Evolutionary conservation across 2,329 filamentous ascomycete genomes (phyloP).

Genomic region (Colletotrichum nymphaeae): DNA sequence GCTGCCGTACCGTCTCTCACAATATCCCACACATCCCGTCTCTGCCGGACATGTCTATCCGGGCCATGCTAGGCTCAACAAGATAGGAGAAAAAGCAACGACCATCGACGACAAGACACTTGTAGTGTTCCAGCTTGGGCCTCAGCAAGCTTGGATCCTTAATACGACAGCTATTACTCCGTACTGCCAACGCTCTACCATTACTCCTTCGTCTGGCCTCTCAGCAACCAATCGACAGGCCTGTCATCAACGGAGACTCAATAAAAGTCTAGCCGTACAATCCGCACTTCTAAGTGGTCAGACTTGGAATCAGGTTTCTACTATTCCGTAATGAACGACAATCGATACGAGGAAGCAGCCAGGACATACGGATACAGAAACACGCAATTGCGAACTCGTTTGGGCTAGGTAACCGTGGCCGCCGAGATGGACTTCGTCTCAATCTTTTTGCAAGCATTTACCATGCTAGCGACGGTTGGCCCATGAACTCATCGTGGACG

Average conservation of each 20-base stretch:
- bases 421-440: background rate
- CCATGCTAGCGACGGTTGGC: background rate
- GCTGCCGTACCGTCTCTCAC: slow-evolving; percentile 20
- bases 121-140: slow-evolving; percentile 8
- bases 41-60: slow-evolving; percentile 2
- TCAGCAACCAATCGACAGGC: background rate
- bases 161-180: slow-evolving; percentile 25
- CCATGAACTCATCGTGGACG: background rate
- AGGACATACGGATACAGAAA: background rate
- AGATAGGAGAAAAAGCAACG: slow-evolving; percentile 5
- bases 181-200: background rate
- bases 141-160: slow-evolving; percentile 2
- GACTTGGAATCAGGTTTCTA: background rate
- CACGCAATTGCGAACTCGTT: background rate
- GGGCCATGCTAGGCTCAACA: background rate
- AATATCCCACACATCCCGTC: slow-evolving; percentile 28
- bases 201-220: background rate
- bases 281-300: too few relatives aligned
- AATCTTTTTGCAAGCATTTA: background rate
- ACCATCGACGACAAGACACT: background rate
- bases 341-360: background rate
- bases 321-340: background rate
- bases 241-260: background rate
- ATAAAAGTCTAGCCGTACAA: too few relatives aligned
- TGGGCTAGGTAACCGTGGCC: background rate